Percentiles rank a stretch among this genome's conserved stretches.
These are phyloP conservation scores for Tetradesmus obliquus DNA, from an alignment of 139 green algal genomes.

Conservation along the genomic window DNA sequence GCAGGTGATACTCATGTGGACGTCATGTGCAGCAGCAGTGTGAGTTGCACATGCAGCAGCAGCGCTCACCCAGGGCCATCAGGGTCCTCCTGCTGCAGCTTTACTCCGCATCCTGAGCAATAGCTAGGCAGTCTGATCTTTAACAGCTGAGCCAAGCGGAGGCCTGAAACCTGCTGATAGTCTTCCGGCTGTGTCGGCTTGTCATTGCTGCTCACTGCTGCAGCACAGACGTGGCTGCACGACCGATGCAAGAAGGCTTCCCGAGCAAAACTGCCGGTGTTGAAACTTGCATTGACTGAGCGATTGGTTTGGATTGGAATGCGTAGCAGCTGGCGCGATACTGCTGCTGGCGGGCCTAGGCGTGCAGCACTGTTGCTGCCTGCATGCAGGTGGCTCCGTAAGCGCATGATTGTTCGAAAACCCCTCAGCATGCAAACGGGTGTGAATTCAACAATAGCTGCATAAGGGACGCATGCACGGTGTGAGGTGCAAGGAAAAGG, in stretches of 20 bases:
- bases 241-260: background rate
- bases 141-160: constrained; percentile 13
- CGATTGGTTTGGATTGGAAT: background rate
- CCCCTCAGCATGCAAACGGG: background rate
- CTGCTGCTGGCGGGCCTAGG: background rate
- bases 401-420: background rate
- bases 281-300: background rate
- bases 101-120: constrained; percentile 86
- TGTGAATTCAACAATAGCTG: background rate
- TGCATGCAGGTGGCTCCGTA: background rate
- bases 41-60: background rate
- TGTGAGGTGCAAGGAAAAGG: background rate
- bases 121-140: constrained; percentile 42
- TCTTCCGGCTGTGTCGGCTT: background rate
- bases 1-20: no score
- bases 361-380: background rate
- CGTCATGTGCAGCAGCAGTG: background rate
- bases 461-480: background rate
- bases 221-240: background rate
- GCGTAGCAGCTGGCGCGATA: background rate
- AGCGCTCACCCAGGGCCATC: constrained; percentile 74
- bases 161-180: background rate
- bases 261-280: background rate
- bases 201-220: background rate
- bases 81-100: constrained; percentile 74